These are phyloP conservation scores for Saccharomyces pastorianus DNA, from an alignment of 1,139 yeast species.

Conservation along the genomic window DNA sequence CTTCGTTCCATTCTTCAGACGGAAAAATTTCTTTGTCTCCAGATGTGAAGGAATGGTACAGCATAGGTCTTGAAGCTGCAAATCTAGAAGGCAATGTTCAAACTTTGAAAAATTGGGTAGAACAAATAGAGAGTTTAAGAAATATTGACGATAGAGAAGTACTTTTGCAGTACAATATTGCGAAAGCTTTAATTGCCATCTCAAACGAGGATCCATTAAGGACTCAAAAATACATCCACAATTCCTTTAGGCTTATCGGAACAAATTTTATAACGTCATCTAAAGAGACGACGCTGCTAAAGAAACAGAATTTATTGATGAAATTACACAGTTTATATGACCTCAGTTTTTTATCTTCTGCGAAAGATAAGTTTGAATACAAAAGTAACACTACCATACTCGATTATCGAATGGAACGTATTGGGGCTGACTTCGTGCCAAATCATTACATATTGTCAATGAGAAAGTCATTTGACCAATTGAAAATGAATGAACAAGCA, in stretches of 20 bases:
- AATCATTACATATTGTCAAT: conserved; percentile 55
- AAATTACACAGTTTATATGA: conserved; percentile 70
- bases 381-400: conserved; percentile 23
- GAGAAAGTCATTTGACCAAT: conserved; percentile 48
- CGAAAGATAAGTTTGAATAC: conserved; percentile 18
- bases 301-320: conserved; percentile 48
- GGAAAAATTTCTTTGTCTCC: conserved; percentile 20
- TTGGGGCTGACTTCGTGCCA: conserved; percentile 55
- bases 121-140: conserved; percentile 35
- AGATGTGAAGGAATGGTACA: conserved; percentile 45
- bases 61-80: conserved; percentile 69
- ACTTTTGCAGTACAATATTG: conserved; percentile 57
- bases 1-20: conserved; percentile 20
- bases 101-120: conserved; percentile 51
- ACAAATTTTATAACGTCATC: conserved; percentile 49
- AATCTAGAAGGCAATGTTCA: conserved; percentile 53
- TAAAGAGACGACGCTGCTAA: conserved; percentile 53
- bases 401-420: conserved; percentile 38
- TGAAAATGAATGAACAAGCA: conserved; percentile 36
- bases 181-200: conserved; percentile 48
- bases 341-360: conserved; percentile 32
- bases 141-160: conserved; percentile 45
- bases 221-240: conserved; percentile 38
- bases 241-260: conserved; percentile 52
- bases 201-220: conserved; percentile 29